Conservation (phyloP, 2,329 filamentous ascomycete species). For the Beauveria scarabaeidicola region DNA sequence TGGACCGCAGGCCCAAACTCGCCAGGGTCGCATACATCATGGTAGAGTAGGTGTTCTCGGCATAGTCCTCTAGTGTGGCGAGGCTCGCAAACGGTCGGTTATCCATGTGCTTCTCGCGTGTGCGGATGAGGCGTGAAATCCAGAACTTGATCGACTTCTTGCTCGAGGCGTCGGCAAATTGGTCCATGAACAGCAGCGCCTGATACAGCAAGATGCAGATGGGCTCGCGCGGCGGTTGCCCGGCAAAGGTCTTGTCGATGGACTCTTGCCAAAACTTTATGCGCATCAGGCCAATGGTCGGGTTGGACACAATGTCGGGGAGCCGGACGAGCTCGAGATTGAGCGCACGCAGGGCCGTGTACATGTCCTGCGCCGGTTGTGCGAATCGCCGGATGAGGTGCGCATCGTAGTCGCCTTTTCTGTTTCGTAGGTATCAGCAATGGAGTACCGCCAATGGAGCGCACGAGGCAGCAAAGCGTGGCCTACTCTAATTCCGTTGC, state of each 20-base stretch:
- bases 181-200: constrained; percentile 55
- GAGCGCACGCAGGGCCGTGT: constrained; percentile 82
- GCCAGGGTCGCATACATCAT: constrained; percentile 83
- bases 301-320: constrained; percentile 80
- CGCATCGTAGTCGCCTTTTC: constrained; percentile 82
- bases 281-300: constrained; percentile 79
- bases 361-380: constrained; percentile 64
- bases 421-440: constrained; percentile 25
- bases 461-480: background rate
- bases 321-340: constrained; percentile 89
- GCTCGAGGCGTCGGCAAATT: constrained; percentile 29
- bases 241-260: constrained; percentile 67
- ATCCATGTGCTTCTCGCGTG: constrained; percentile 72
- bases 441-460: no score
- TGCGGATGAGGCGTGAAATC: constrained; percentile 68
- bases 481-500: constrained; percentile 42
- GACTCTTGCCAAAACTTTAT: constrained; percentile 94
- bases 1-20: constrained; percentile 66
- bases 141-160: constrained; percentile 57
- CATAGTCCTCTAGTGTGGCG: constrained; percentile 72
- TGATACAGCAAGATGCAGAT: constrained; percentile 76
- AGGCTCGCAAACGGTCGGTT: constrained; percentile 74
- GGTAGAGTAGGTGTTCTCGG: constrained; percentile 90
- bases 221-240: constrained; percentile 77
- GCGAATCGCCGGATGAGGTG: constrained; percentile 80